These are phyloP conservation scores for Stenogyne calaminthoides DNA, from an alignment of 305 asterid species.

Conservation along the genomic window DNA sequence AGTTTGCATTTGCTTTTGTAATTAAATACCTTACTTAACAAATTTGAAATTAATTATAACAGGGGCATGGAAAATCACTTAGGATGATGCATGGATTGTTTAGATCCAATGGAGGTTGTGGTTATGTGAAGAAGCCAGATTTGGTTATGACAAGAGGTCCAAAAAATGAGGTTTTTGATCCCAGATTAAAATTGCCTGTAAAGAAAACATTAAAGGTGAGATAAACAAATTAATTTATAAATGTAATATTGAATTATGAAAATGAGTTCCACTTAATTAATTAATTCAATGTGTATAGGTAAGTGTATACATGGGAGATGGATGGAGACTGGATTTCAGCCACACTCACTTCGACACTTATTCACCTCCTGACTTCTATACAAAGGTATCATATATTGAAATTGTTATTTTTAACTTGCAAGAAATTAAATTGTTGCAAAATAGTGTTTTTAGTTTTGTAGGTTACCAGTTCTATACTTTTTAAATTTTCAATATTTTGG, in stretches of 20 bases:
- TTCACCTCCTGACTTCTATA: constrained; percentile 88
- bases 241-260: neutral
- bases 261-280: neutral
- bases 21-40: neutral
- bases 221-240: neutral
- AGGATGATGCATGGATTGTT: constrained; percentile 91
- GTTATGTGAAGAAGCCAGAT: constrained; percentile 75
- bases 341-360: constrained; percentile 84
- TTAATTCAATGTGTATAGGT: constrained; percentile 41
- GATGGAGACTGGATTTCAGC: constrained; percentile 92
- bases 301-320: constrained; percentile 78
- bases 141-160: constrained; percentile 58
- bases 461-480: no score
- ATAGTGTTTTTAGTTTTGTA: no score
- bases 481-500: no score
- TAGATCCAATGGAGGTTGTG: constrained; percentile 83
- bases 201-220: constrained; percentile 59
- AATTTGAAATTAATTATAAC: neutral
- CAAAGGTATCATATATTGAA: constrained; percentile 50
- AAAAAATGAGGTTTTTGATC: constrained; percentile 61
- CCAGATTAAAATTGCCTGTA: constrained; percentile 57
- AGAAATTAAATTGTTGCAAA: no score
- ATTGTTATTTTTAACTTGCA: neutral
- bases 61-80: constrained; percentile 87
- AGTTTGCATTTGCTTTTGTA: neutral